Base-by-base conservation (phyloP, 73 alveolate genomes). In the Blepharisma stoltei region DNA sequence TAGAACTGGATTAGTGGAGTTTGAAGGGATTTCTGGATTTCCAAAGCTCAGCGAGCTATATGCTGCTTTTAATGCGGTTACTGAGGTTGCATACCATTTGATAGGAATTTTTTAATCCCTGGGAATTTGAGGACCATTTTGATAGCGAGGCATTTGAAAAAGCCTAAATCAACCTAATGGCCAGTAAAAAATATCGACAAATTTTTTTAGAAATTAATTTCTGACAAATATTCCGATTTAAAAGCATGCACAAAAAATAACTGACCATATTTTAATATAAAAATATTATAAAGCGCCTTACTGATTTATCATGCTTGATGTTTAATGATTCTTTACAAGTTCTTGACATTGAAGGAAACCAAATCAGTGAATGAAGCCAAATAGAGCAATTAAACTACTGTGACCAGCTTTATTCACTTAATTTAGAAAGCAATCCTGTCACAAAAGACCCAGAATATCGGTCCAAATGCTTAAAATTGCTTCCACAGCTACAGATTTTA, bases 311-410 rank as follows among this genome's bases (percentile, higher is more conserved):
- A 9, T n/a, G 54, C 14, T n/a, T 69, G 9, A n/a, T 46, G 18
- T 69, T 44, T 23, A 25, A 44, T 44, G 79, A 69, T 1, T 14
- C 69, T 43, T 9, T 69, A 18, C 67, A 44, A 44, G 21, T 23
- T 44, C 45, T 69, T 9, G 79, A 69, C 27, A 25, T 46, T 1
- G 79, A 69, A 43, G 79, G 79, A 8, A 69, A 69, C 65, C 69
- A 44, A 43, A 5, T 69, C 2, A 8, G 20, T 37, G 71, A 23
- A 7, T 37, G 21, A 21, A 53, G n/a, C 25, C 32, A 38, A 44
- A 4, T 69, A n/a, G 65, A 46, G n/a, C 0, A 23, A 1, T 43
- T 69, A 14, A 11, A 69, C 0, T 44, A 38, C 65, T 44, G 65
- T 5, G 23, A 18, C 2, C 20, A 18, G 21, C 45, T 69, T 1